Conservation (phyloP, 1,284 basidiomycete genomes). For the Trichosporon sp. region DNA sequence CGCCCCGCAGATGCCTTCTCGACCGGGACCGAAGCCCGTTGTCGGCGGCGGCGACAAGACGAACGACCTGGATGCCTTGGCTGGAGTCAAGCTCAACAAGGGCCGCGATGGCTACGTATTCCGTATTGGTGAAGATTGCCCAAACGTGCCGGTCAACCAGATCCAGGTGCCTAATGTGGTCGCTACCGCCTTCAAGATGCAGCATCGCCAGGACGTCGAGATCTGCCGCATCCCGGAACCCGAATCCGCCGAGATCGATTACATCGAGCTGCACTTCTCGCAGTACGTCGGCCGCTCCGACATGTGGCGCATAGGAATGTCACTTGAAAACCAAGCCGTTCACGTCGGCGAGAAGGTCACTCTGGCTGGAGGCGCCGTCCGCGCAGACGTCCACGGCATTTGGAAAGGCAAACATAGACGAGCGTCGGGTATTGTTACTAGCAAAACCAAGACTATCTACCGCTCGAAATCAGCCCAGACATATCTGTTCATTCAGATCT, state of each 20-base stretch:
- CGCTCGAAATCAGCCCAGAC: conserved; percentile 88
- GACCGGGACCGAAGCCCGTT: conserved; percentile 9
- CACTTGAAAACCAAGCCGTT: conserved; percentile 62
- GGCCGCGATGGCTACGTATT: conserved; percentile 52
- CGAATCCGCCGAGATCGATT: conserved; percentile 69
- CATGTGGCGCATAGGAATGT: conserved; percentile 83
- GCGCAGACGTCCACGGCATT: conserved; percentile 76
- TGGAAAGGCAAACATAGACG: conserved; percentile 60
- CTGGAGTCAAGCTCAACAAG: conserved; percentile 40
- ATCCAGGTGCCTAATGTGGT: conserved; percentile 52
- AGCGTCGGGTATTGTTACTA: conserved; percentile 76
- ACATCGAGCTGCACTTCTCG: conserved; percentile 86
- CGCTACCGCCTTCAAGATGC: conserved; percentile 52
- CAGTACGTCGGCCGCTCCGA: conserved; percentile 89
- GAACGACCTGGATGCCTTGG: conserved; percentile 42
- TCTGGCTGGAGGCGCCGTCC: conserved; percentile 64
- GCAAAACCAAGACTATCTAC: conserved; percentile 84
- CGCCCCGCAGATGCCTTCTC: neutral
- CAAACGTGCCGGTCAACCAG: conserved; percentile 45
- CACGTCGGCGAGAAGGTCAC: conserved; percentile 65
- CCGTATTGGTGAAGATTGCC: conserved; percentile 44
- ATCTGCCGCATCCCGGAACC: conserved; percentile 56
- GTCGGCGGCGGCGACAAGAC: neutral
- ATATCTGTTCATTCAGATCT: conserved; percentile 88
- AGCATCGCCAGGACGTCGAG: conserved; percentile 54